Base-by-base conservation (phyloP, 192 early-diverging fungal genomes). In the Coemansia sp. region DNA sequence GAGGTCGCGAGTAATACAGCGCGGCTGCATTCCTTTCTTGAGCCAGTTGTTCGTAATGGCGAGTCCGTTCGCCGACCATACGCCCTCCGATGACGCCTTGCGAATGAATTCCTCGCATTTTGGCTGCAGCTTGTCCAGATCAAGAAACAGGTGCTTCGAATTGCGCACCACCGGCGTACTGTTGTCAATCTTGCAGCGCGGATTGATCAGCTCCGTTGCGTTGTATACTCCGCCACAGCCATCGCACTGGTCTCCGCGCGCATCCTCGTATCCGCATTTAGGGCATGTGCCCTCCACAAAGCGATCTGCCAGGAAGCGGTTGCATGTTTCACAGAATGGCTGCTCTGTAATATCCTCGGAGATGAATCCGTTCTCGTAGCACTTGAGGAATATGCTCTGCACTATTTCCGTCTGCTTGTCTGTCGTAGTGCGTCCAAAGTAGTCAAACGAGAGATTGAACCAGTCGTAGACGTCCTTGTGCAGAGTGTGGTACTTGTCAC, bases 171-270 rank as follows among this genome's bases (percentile, higher is more conserved):
- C 85, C 15, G 96, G 96, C 9, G 79, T 79, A 69, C 89, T 91
- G 40, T 89, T 87, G 73, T 95, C 93, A 47, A 97, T 72, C 85
- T 98, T 97, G 88, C 98, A 99, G 65, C 90, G 89, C 39, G 98
- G 96, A 38, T 98, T 87, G 70, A 96, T 79, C 18, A 99, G 88
- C 13, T 99, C 98, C 26, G 85, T 89, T 23, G 98, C 94, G 63
- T 99, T 93, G 65, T 98, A 76, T 23, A 98, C 84, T 54, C 88
- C 86, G 40, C 94, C 94, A 78, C 96, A 98, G 57, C 84, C 83
- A 87, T 99, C 98, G 85, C 98, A 99, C 84, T 99, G 98, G 79
- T 99, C 98, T 64, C 98, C 98, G 64, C 96, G 91, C 52, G 96
- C 98, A 78, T 97, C 94, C 19, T 91, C 89, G 76, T 92, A 93